These are phyloP conservation scores for Yamadazyma conglobata DNA, from an alignment of 1,139 yeast genomes.

Conservation along the genomic window DNA sequence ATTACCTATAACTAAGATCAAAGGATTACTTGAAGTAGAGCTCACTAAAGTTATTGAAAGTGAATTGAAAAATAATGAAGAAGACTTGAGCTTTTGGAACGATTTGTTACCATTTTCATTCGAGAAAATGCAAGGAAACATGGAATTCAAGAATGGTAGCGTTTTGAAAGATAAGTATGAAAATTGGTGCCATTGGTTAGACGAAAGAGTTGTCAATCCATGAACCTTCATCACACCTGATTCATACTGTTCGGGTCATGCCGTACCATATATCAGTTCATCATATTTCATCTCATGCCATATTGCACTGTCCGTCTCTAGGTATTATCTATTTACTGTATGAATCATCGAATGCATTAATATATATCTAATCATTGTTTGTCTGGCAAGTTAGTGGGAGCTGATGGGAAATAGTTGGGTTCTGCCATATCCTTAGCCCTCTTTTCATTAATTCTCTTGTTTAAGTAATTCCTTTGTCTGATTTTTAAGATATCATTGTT, in stretches of 20 bases:
- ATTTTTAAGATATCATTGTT: conserved; percentile 51
- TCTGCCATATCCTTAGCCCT: conserved; percentile 38
- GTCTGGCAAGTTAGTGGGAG: conserved; percentile 31
- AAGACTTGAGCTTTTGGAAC: conserved; percentile 34
- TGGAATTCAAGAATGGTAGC: conserved; percentile 70
- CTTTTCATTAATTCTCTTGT: conserved; percentile 36
- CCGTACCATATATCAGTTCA: too few relatives aligned
- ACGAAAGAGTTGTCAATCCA: conserved; percentile 62
- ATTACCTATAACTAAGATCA: conserved; percentile 62
- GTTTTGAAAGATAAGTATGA: conserved; percentile 53
- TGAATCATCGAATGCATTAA: too few relatives aligned
- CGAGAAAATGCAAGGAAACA: conserved; percentile 67
- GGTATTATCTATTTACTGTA: too few relatives aligned
- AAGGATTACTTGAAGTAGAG: conserved; percentile 57
- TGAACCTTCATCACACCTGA: too few relatives aligned
- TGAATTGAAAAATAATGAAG: conserved; percentile 37
- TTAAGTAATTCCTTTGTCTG: conserved; percentile 42
- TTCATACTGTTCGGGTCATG: too few relatives aligned
- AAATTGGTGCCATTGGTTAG: conserved; percentile 76
- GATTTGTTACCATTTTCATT: conserved; percentile 50
- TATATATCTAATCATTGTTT: too few relatives aligned
- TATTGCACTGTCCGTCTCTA: too few relatives aligned
- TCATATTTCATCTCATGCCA: too few relatives aligned
- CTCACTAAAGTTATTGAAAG: conserved; percentile 53
- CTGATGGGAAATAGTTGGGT: conserved; percentile 55